Base-by-base conservation (phyloP, 441 rosid genomes). In the Croton setiger region DNA sequence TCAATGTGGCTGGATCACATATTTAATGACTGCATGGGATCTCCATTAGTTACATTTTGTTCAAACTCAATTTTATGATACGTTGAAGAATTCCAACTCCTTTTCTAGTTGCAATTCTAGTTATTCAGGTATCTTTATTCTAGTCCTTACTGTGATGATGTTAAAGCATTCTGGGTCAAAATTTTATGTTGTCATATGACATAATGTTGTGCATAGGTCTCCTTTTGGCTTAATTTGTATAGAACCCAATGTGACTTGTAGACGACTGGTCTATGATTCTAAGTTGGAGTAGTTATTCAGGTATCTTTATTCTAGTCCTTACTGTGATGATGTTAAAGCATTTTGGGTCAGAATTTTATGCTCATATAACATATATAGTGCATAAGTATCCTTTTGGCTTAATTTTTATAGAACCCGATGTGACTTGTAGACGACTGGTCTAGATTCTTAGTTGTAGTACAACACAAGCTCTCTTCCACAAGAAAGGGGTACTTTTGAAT, bases 171-270 rank as follows among this genome's bases (percentile, higher is more conserved):
- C 59, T 13, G 58, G 56, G 48, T 35, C 15, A 13, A 7, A 47
- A 27, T 63, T 20, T 36, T 45, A 0, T 12, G 14, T 21, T 36
- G 27, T 13, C 35, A 20, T 15, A 15, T 58, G 9, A 35, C 11
- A 7, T 49, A 33, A 68, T 57, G 10, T 68, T 37, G 54, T 33
- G 18, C 8, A 0, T 5, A 14, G 35, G 11, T 51, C 47, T 65
- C 68, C 51, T 10, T 18, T 33, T 5, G 7, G 58, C 47, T 43
- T 67, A 56, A 21, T 27, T 48, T 56, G 63, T 43, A n/a, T 57
- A 31, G 20, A 37, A 39, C 27, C 59, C 11, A 37, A 23, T 39
- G 49, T 49, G 51, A 17, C n/a, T 4, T 51, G 21, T 8, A 37
- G 14, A 15, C 60, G 64, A 44, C 43, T 60, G 43, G 21, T 51